A percentile compares a stretch with the other conserved stretches of the same genome.
Evolutionary conservation across 2,329 filamentous ascomycete species (phyloP).

Genomic region (Hypoxylon rubiginosum): DNA sequence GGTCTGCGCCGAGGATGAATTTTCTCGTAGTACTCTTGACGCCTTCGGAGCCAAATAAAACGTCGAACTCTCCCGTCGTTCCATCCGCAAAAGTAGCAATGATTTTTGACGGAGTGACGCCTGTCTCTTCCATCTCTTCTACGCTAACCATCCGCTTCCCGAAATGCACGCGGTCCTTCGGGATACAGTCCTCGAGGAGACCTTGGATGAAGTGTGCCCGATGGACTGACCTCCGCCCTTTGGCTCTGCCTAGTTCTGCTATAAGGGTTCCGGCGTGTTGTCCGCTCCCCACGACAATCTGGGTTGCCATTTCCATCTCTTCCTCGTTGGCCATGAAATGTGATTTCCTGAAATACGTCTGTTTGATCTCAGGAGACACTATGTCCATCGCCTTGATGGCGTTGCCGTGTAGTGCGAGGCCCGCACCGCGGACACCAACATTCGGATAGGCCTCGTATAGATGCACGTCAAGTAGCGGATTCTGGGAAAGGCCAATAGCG

Average conservation of each 20-base stretch:
- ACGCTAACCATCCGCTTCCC: neutral
- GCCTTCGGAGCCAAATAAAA: constrained; percentile 25
- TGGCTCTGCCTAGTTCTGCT: constrained; percentile 35
- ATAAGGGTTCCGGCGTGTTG: constrained; percentile 26
- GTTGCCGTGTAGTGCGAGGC: constrained; percentile 36
- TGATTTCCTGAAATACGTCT: constrained; percentile 36
- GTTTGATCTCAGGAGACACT: constrained; percentile 31
- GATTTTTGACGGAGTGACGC: neutral
- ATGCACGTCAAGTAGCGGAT: constrained; percentile 28
- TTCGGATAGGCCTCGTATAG: constrained; percentile 30
- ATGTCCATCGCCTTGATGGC: constrained; percentile 36
- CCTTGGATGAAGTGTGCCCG: constrained; percentile 37
- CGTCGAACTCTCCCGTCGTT: constrained; percentile 13
- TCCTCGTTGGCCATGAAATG: constrained; percentile 39
- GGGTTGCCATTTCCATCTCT: constrained; percentile 38
- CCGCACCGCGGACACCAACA: constrained; percentile 29
- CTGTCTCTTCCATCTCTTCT: neutral
- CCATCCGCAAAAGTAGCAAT: constrained; percentile 17
- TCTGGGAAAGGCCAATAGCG: constrained; percentile 30
- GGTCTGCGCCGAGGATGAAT: constrained; percentile 18
- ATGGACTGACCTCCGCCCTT: constrained; percentile 33
- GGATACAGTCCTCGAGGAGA: constrained; percentile 27
- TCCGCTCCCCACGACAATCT: constrained; percentile 33
- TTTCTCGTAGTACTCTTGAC: constrained; percentile 16
- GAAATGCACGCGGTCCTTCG: constrained; percentile 12